phyloP scores from a whole-genome alignment of 1,284 basidiomycete genomes.

The Cystobasidiaceae sp. region DNA sequence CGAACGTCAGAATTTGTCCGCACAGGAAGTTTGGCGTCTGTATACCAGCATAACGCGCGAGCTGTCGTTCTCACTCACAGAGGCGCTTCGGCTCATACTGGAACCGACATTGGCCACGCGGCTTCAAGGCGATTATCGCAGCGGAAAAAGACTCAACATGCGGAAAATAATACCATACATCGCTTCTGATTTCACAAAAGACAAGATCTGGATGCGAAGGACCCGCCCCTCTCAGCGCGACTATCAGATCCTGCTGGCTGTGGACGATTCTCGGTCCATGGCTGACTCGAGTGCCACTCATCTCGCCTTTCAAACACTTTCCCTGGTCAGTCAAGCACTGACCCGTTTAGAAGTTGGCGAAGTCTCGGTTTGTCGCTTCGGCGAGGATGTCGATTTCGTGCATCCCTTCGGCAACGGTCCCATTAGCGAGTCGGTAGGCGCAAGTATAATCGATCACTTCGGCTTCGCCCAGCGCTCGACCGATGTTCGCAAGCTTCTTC shows the following conservation, averaged over 20 bases:
- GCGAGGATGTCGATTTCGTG: conserved; percentile 76
- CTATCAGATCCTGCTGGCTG: conserved; percentile 89
- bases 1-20: conserved; percentile 57
- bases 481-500: conserved; percentile 79
- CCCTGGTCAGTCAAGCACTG: conserved; percentile 83
- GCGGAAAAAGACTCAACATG: conserved; percentile 98
- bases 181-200: conserved; percentile 97
- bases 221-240: conserved; percentile 90
- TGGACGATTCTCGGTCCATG: conserved; percentile 97
- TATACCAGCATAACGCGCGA: conserved; percentile 88
- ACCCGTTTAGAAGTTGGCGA: conserved; percentile 91
- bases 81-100: conserved; percentile 93
- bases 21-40: conserved; percentile 78
- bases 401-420: conserved; percentile 71
- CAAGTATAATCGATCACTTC: conserved; percentile 75
- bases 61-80: conserved; percentile 84
- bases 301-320: conserved; percentile 89
- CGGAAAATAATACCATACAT: conserved; percentile 98
- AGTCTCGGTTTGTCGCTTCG: conserved; percentile 86
- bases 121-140: conserved; percentile 94
- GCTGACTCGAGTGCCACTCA: conserved; percentile 88
- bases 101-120: conserved; percentile 92
- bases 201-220: conserved; percentile 97
- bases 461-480: conserved; percentile 87
- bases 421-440: conserved; percentile 73